A percentile compares a stretch with the other conserved stretches of the same genome.
These are phyloP conservation scores for Flaveria trinervia DNA, from an alignment of 129 eudicot genomes.

Conservation along the genomic window DNA sequence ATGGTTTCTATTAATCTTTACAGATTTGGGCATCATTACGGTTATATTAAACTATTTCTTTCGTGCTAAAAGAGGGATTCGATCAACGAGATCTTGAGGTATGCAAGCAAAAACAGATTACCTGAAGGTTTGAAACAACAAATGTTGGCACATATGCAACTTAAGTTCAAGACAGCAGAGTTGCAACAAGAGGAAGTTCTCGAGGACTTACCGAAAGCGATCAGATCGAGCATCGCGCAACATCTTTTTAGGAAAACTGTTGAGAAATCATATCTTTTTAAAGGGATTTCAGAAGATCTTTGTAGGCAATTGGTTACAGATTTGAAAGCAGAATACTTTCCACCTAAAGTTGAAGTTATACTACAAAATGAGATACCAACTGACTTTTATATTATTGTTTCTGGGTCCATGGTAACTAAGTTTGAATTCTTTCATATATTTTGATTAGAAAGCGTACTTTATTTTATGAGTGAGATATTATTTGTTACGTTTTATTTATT, in stretches of 20 bases:
- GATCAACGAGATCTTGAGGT: conserved; percentile 57
- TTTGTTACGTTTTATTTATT: neutral
- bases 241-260: conserved; percentile 62
- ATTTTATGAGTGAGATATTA: too few relatives aligned
- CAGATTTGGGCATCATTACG: neutral
- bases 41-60: neutral
- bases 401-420: conserved; percentile 68
- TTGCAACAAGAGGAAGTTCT: conserved; percentile 76
- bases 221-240: conserved; percentile 69
- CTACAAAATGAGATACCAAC: conserved; percentile 81
- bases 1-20: too few relatives aligned
- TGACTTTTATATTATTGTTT: conserved; percentile 71
- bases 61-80: conserved; percentile 61
- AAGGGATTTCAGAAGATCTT: conserved; percentile 63
- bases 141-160: conserved; percentile 77
- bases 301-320: conserved; percentile 68
- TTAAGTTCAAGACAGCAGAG: conserved; percentile 81
- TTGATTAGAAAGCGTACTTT: too few relatives aligned
- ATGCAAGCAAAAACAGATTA: conserved; percentile 66
- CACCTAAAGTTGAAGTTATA: conserved; percentile 76
- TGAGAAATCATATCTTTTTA: conserved; percentile 61
- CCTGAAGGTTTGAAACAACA: conserved; percentile 76
- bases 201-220: conserved; percentile 67
- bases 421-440: too few relatives aligned
- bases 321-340: conserved; percentile 76